Conservation (phyloP, 2,329 filamentous ascomycete species). For the Didymella pomorum region DNA sequence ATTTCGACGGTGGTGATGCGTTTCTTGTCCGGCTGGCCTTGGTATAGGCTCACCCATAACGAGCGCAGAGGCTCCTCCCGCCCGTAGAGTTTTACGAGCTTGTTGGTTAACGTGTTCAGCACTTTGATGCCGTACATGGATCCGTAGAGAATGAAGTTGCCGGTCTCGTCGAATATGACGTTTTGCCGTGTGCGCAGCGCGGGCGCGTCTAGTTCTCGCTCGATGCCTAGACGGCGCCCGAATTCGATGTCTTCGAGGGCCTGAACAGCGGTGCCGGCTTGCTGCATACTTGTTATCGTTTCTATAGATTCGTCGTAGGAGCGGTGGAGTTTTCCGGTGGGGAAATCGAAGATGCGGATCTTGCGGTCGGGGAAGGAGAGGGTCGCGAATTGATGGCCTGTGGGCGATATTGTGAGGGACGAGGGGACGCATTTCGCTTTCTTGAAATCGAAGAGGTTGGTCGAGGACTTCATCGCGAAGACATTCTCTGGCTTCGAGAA, state of each 20-base stretch:
- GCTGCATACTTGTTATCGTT: constrained; percentile 92
- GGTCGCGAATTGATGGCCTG: constrained; percentile 83
- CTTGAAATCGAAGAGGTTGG: constrained; percentile 95
- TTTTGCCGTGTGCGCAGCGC: constrained; percentile 75
- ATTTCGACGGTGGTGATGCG: constrained; percentile 93
- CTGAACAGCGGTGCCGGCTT: constrained; percentile 82
- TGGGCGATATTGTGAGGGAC: constrained; percentile 84
- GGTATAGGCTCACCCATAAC: constrained; percentile 85
- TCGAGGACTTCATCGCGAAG: constrained; percentile 92
- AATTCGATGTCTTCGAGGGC: constrained; percentile 93
- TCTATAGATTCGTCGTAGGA: constrained; percentile 95
- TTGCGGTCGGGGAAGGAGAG: constrained; percentile 94
- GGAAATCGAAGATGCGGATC: constrained; percentile 92
- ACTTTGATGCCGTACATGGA: constrained; percentile 93
- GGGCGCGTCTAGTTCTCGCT: constrained; percentile 82
- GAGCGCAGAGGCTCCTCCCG: constrained; percentile 88
- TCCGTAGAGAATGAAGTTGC: constrained; percentile 93
- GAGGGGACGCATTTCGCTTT: constrained; percentile 85
- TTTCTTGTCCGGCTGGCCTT: constrained; percentile 95
- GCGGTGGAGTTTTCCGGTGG: constrained; percentile 83
- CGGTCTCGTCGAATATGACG: constrained; percentile 93
- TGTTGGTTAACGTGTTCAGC: constrained; percentile 93
- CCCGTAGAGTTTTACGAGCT: constrained; percentile 87
- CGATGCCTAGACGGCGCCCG: constrained; percentile 82
- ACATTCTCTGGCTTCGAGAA: constrained; percentile 94